Base-by-base conservation (phyloP, 176 grass and related monocot genomes). In the Triticum urartu region DNA sequence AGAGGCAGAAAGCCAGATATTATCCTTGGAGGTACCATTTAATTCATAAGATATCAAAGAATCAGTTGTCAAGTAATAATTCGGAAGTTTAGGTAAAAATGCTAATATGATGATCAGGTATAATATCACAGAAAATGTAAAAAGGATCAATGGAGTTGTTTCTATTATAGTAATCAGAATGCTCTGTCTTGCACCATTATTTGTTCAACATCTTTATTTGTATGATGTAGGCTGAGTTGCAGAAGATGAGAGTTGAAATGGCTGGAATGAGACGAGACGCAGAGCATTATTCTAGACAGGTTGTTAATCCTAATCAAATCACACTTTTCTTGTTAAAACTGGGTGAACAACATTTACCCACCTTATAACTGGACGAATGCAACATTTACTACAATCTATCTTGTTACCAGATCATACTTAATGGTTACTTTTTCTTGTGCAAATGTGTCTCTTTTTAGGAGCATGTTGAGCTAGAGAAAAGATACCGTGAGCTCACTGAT, bases 241-340 rank as follows among this genome's bases (percentile, higher is more conserved):
- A 99, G 83, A 99, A 99, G 78, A 99, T 96, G 94, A 88, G 97
- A 90, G 94, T 99, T 91, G 94, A 99, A 86, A 96, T 99, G 92
- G 97, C 97, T 78, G 97, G 97, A 77, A 99, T 99, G 93, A 99
- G 87, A 93, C 86, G 97, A 82, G 97, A 99, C 26, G 94, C 97
- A 42, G 97, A 99, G 68, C 97, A 99, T 85, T 99, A 99, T 92
- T 99, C 97, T 88, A 91, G 97, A 91, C 94, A 99, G 84, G 97
- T 99, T 77, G 4, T 33, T 66, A 59, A 63, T 25, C 39, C 34
- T 84, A 79, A 11, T 64, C 38, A 35, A 82, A 35, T 77, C 33
- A 59, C 61, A 15, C 26, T 25, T 66, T 28, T 69, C 68, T 58
- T 24, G 48, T 78, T 52, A 75, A 52, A 70, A 40, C 9, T 48